These are phyloP conservation scores for Phoenix dactylifera DNA, from an alignment of 176 grass and related monocot species.

Conservation along the genomic window DNA sequence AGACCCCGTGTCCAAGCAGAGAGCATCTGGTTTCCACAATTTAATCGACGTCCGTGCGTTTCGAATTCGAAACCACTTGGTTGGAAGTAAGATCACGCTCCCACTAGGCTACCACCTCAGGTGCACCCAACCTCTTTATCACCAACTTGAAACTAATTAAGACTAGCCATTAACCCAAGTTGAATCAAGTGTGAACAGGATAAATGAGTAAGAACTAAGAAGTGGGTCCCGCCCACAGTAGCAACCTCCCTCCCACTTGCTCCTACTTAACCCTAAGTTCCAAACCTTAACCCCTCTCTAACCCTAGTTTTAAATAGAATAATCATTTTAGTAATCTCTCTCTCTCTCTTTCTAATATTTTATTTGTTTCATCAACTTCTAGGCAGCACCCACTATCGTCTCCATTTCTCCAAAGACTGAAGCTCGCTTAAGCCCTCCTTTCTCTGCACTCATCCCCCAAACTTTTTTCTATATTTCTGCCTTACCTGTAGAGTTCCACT, in stretches of 20 bases:
- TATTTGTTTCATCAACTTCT: conserved; percentile 29
- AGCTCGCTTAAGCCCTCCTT: conserved; percentile 4
- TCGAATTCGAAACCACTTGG: no score
- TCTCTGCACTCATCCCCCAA: conserved; percentile 13
- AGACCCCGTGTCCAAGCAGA: no score
- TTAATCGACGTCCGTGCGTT: no score
- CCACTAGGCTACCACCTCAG: no score
- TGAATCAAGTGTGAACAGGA: no score
- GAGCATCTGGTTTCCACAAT: no score
- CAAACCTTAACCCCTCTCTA: background rate
- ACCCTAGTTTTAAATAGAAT: background rate
- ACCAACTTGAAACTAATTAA: no score
- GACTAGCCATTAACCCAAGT: no score
- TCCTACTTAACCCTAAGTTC: background rate
- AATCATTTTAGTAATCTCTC: background rate
- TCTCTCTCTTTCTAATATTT: conserved; percentile 20
- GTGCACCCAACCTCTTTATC: no score
- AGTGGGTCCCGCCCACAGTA: no score
- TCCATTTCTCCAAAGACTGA: conserved; percentile 22
- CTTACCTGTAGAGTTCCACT: background rate
- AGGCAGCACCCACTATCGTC: conserved; percentile 16
- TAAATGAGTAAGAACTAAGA: no score
- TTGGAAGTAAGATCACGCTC: no score
- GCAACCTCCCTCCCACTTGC: background rate
- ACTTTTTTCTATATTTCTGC: conserved; percentile 15